phyloP scores from a whole-genome alignment of 2,329 filamentous ascomycete species.

The Cladorrhinum sp. region DNA sequence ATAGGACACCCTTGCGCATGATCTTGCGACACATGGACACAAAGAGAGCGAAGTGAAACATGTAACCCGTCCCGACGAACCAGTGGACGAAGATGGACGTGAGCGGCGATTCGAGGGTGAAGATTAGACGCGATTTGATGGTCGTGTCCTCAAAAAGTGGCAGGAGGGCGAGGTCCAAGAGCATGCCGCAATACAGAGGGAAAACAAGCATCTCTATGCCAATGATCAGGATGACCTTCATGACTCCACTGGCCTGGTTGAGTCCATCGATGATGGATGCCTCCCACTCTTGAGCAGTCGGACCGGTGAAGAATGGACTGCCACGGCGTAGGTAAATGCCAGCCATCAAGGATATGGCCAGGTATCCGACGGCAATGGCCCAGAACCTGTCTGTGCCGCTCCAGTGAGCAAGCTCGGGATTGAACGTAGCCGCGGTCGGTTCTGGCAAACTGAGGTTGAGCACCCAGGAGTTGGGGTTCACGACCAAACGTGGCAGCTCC shows the following conservation, averaged over 20 bases:
- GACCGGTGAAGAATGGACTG: constrained; percentile 60
- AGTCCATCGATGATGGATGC: constrained; percentile 76
- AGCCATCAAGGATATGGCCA: constrained; percentile 69
- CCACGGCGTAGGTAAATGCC: constrained; percentile 76
- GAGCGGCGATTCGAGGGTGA: constrained; percentile 73
- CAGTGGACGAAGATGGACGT: constrained; percentile 96
- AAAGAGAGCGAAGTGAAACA: constrained; percentile 99
- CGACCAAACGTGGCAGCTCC: constrained; percentile 35
- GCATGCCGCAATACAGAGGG: constrained; percentile 87
- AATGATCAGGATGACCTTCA: constrained; percentile 98
- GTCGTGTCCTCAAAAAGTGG: constrained; percentile 84
- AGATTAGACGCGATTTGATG: constrained; percentile 71
- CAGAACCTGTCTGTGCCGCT: constrained; percentile 59
- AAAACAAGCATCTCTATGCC: constrained; percentile 99
- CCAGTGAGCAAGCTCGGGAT: constrained; percentile 66
- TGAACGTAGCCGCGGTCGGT: constrained; percentile 36
- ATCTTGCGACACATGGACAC: constrained; percentile 99
- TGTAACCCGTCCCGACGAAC: constrained; percentile 98
- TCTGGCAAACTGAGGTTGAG: constrained; percentile 51
- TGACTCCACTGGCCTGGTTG: constrained; percentile 89
- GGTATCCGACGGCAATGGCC: constrained; percentile 79
- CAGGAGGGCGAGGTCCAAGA: constrained; percentile 83
- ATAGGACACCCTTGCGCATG: constrained; percentile 89
- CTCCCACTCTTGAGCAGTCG: constrained; percentile 63
- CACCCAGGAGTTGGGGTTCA: constrained; percentile 55